These are phyloP conservation scores for Boletus reticuloceps DNA, from an alignment of 768 basidiomycete genomes.

Conservation along the genomic window DNA sequence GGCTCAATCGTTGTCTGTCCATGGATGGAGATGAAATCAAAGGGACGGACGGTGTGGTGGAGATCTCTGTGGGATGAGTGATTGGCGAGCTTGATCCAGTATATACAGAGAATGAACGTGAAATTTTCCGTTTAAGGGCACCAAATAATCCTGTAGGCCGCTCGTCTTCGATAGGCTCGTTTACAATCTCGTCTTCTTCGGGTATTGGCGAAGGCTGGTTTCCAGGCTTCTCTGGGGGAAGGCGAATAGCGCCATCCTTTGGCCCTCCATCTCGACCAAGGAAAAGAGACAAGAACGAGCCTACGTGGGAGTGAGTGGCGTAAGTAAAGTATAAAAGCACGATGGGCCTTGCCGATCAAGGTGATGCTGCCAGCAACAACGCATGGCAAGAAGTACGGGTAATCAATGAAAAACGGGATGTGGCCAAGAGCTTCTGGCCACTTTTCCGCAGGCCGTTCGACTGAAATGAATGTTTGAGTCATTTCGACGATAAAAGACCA, in stretches of 20 bases:
- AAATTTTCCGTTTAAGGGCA: conserved; percentile 47
- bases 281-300: conserved; percentile 86
- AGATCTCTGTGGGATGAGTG: conserved; percentile 29
- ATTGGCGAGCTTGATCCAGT: conserved; percentile 53
- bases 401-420: conserved; percentile 64
- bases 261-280: conserved; percentile 90
- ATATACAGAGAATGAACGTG: conserved; percentile 56
- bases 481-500: neutral
- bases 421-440: conserved; percentile 77
- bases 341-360: conserved; percentile 50
- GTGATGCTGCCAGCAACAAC: conserved; percentile 75
- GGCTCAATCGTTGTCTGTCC: conserved; percentile 50
- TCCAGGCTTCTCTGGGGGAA: conserved; percentile 71
- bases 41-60: conserved; percentile 43
- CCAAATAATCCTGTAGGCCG: conserved; percentile 35
- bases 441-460: conserved; percentile 81
- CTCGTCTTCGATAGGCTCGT: conserved; percentile 45
- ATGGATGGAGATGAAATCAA: conserved; percentile 40
- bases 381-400: conserved; percentile 92
- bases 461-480: conserved; percentile 37
- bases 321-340: neutral
- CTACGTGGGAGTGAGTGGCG: conserved; percentile 35
- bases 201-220: conserved; percentile 49
- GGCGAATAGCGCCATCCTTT: conserved; percentile 77
- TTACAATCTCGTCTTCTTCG: conserved; percentile 60